Base-by-base conservation (phyloP, 345 rosid genomes). In the Eucalyptus coolabah region DNA sequence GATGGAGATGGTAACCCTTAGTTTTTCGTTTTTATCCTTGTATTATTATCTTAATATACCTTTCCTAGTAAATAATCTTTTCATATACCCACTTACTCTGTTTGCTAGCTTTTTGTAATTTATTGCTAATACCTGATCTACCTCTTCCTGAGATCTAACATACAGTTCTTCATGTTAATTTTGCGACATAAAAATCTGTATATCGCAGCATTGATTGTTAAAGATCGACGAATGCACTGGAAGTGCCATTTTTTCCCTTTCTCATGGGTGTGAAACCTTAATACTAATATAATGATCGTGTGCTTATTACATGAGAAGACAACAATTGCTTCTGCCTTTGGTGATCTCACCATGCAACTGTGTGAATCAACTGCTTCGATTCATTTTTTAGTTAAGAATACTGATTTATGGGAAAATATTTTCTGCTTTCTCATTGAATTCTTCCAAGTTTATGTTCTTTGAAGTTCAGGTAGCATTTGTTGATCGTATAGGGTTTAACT, bases 1-100 rank as follows among this genome's bases (percentile, higher is more conserved):
- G 97, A 97, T 92, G 97, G 99, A 82, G 98, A 97, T 89, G 98
- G 99, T 97, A 91, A 50, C 34, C 30, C 56, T 23, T 77, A 21
- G 24, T 3, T 51, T 37, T 34, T 42, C 65, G 16, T n/a, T 10
- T 32, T 53, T 34, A 13, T 42, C 24, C 18, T 59, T 37, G 30
- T 86, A 7, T 86, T 8, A 24, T 34, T 24, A 12, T 53, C 26
- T 34, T 9, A 18, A 26, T 53, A n/a, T 51, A 51, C 87, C 28
- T 51, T 51, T 51, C 23, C 23, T 56, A 17, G 42, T 51, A 32
- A n/a, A 86, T 49, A 21, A 86, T 50, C 44, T 86, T 72, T 37
- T 37, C 83, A 37, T 65, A 65, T n/a, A 65, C 77, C 17, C 77
- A 8, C 77, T 65, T 65, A n/a, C 77, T n/a, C 21, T 65, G 40